Conservation (phyloP, 805 yeast species). For the Candida germanica region DNA sequence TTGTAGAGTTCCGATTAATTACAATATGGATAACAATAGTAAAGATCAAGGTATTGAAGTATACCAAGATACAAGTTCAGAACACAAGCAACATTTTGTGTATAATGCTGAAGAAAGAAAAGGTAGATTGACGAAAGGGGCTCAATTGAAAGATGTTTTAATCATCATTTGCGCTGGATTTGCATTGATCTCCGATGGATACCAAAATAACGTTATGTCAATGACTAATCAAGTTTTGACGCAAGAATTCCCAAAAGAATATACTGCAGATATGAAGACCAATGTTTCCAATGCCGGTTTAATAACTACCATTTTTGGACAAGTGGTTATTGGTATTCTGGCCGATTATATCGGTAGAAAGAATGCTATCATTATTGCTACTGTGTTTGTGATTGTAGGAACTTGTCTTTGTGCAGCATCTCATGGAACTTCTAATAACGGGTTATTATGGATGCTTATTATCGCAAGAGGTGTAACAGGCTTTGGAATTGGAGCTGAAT, state of each 20-base stretch:
- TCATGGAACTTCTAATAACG: constrained; percentile 55
- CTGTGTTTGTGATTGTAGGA: constrained; percentile 59
- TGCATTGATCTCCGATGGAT: constrained; percentile 75
- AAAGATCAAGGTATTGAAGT: neutral
- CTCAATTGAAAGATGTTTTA: constrained; percentile 27
- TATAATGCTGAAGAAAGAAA: constrained; percentile 34
- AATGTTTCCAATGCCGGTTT: constrained; percentile 66
- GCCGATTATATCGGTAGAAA: constrained; percentile 69
- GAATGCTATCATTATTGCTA: constrained; percentile 65
- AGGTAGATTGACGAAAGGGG: constrained; percentile 24
- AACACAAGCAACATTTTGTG: constrained; percentile 3
- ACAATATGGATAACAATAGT: too few species aligned
- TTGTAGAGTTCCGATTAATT: too few species aligned
- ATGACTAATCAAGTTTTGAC: constrained; percentile 61
- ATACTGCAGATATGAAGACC: constrained; percentile 50
- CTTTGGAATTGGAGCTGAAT: constrained; percentile 77
- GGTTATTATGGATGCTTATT: constrained; percentile 76
- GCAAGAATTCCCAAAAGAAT: constrained; percentile 41
- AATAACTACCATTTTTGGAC: constrained; percentile 71
- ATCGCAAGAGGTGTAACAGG: constrained; percentile 76
- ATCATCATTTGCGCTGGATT: constrained; percentile 67
- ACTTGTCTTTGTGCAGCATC: constrained; percentile 67
- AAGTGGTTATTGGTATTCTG: constrained; percentile 59
- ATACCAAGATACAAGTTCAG: neutral
- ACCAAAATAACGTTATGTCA: constrained; percentile 72